Conservation (phyloP, 2,329 filamentous ascomycete species). For the Penicillium sp. region DNA sequence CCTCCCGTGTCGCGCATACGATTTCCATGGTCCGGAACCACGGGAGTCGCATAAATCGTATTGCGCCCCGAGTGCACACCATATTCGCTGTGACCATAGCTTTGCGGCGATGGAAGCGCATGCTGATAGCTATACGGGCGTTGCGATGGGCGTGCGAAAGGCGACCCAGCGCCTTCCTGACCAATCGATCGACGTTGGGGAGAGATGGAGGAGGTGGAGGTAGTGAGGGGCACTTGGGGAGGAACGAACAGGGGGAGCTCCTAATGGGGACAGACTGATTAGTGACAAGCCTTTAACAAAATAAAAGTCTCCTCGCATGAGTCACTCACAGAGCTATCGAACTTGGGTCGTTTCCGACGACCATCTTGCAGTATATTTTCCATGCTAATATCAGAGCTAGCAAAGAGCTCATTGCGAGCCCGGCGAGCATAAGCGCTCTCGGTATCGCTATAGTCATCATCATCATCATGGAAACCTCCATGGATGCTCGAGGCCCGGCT, state of each 20-base stretch:
- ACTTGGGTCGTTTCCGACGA: conserved; percentile 89
- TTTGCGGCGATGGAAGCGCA: conserved; percentile 80
- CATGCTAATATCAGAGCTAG: conserved; percentile 94
- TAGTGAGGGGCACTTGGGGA: conserved; percentile 85
- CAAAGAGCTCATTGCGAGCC: conserved; percentile 77
- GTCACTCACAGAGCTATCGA: conserved; percentile 88
- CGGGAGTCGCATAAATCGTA: conserved; percentile 62
- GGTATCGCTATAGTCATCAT: conserved; percentile 79
- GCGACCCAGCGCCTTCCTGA: conserved; percentile 65
- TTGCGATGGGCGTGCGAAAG: conserved; percentile 73
- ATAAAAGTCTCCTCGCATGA: not conserved
- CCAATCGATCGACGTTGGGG: conserved; percentile 79
- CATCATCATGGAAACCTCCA: conserved; percentile 66
- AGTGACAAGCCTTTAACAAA: conserved; percentile 5
- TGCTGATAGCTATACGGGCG: conserved; percentile 77
- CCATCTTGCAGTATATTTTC: conserved; percentile 98
- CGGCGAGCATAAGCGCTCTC: conserved; percentile 77
- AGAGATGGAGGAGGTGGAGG: conserved; percentile 97
- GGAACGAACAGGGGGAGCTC: conserved; percentile 94
- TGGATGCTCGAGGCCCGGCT: conserved; percentile 63
- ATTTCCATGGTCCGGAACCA: conserved; percentile 56
- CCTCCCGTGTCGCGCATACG: conserved; percentile 61
- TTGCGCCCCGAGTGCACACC: conserved; percentile 33
- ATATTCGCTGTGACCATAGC: conserved; percentile 59
- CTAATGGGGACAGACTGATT: conserved; percentile 50